phyloP scores from a whole-genome alignment of 768 basidiomycete species.

The Strobilomyces dryophilus region DNA sequence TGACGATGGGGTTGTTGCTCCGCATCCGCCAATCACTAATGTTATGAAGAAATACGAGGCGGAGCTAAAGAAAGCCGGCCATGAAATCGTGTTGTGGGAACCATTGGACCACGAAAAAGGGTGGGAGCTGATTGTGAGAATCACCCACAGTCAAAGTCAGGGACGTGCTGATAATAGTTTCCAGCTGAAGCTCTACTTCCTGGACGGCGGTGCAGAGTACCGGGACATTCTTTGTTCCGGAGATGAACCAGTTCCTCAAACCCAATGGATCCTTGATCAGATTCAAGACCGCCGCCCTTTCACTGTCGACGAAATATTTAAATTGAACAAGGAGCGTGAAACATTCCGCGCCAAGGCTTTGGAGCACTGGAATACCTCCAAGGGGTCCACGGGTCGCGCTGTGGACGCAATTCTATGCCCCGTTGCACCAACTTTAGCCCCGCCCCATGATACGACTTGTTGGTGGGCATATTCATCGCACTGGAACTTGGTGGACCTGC shows the following conservation, averaged over 20 bases:
- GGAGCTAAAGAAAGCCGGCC: constrained; percentile 42
- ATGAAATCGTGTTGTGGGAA: constrained; percentile 48
- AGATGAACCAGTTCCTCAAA: constrained; percentile 40
- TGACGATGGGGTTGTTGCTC: constrained; percentile 48
- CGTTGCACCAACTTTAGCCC: constrained; percentile 43
- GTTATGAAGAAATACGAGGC: constrained; percentile 38
- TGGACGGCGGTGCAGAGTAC: constrained; percentile 48
- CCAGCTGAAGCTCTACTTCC: constrained; percentile 44
- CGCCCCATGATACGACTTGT: constrained; percentile 44
- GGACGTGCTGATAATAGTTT: constrained; percentile 8
- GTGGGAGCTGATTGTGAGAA: constrained; percentile 45
- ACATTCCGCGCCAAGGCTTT: constrained; percentile 37
- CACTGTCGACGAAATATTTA: constrained; percentile 40
- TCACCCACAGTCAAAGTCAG: background rate
- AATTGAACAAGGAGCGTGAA: constrained; percentile 42
- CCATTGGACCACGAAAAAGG: constrained; percentile 41
- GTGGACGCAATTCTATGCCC: constrained; percentile 49
- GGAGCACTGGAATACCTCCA: constrained; percentile 43
- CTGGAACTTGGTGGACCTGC: constrained; percentile 51
- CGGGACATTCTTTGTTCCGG: constrained; percentile 31
- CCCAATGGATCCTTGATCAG: constrained; percentile 41
- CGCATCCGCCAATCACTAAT: constrained; percentile 44
- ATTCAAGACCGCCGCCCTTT: constrained; percentile 36
- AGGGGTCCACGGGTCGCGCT: constrained; percentile 35
- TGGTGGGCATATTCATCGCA: constrained; percentile 51